Conservation (phyloP, 768 basidiomycete genomes). For the Russula brevipes region DNA sequence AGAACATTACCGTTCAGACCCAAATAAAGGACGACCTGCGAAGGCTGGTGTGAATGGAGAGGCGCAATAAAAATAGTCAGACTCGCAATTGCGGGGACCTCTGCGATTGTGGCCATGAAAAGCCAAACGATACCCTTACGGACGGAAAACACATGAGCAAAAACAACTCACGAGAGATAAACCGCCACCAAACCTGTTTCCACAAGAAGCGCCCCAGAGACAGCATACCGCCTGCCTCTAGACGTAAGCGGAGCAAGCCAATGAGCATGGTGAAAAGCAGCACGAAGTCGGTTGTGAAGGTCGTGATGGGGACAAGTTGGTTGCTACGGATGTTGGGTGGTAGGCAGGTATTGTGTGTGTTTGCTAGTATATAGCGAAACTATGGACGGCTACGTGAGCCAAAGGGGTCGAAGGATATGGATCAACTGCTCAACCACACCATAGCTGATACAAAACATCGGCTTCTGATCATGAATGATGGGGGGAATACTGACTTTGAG, state of each 20-base stretch:
- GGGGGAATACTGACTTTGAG: neutral
- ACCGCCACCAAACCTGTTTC: neutral
- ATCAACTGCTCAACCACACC: neutral
- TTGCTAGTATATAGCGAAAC: neutral
- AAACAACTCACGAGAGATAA: neutral
- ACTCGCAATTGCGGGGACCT: neutral
- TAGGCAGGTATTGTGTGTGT: neutral
- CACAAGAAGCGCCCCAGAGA: neutral
- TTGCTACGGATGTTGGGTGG: neutral
- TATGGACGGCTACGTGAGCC: neutral
- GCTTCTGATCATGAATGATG: neutral
- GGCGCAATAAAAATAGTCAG: too few relatives aligned
- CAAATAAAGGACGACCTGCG: neutral
- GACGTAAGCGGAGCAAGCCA: neutral
- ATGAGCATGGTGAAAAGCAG: neutral
- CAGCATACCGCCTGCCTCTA: neutral
- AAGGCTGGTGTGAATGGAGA: neutral
- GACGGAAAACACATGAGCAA: neutral
- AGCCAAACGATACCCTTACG: constrained; percentile 6
- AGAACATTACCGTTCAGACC: neutral
- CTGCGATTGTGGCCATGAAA: neutral
- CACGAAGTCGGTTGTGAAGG: neutral
- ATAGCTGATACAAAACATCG: neutral
- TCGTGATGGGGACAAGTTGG: neutral
- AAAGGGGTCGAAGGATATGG: neutral